Evolutionary conservation across 2,329 filamentous ascomycete species (phyloP).

Genomic region (Beauveria brongniartii): DNA sequence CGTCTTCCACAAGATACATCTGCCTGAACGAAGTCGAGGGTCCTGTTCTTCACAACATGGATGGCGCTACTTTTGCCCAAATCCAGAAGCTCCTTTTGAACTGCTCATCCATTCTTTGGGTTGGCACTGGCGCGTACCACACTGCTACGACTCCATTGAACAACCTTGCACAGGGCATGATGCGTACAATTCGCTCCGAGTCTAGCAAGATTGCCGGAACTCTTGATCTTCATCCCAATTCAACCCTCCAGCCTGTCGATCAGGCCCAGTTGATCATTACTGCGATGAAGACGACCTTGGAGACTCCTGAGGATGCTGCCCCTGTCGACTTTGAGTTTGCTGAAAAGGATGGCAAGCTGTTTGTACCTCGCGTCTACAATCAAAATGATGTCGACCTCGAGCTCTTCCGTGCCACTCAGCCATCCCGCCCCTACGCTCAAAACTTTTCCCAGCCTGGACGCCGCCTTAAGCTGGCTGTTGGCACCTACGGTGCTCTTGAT

Average conservation of each 20-base stretch:
- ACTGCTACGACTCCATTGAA: constrained; percentile 28
- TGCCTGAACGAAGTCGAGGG: constrained; percentile 37
- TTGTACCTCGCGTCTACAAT: constrained; percentile 22
- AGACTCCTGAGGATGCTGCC: constrained; percentile 13
- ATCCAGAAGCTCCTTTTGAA: constrained; percentile 28
- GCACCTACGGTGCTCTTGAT: constrained; percentile 29
- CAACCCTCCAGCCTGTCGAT: constrained; percentile 20
- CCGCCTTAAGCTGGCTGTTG: constrained; percentile 30
- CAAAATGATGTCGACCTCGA: constrained; percentile 19
- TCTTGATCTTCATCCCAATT: constrained; percentile 35
- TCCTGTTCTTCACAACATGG: constrained; percentile 33
- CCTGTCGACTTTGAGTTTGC: constrained; percentile 23
- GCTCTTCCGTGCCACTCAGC: constrained; percentile 20
- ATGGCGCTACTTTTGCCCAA: constrained; percentile 27
- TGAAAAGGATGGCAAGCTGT: constrained; percentile 20
- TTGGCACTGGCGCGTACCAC: constrained; percentile 30
- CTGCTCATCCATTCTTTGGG: constrained; percentile 31
- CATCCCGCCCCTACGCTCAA: constrained; percentile 20
- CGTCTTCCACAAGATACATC: constrained; percentile 23
- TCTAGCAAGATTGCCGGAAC: constrained; percentile 35
- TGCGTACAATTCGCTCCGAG: constrained; percentile 39
- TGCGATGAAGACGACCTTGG: constrained; percentile 18
- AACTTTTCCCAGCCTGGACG: constrained; percentile 31
- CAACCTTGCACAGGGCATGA: constrained; percentile 38
- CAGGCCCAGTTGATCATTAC: constrained; percentile 26